Conservation (phyloP, 768 basidiomycete genomes). For the Tulasnella sp. region DNA sequence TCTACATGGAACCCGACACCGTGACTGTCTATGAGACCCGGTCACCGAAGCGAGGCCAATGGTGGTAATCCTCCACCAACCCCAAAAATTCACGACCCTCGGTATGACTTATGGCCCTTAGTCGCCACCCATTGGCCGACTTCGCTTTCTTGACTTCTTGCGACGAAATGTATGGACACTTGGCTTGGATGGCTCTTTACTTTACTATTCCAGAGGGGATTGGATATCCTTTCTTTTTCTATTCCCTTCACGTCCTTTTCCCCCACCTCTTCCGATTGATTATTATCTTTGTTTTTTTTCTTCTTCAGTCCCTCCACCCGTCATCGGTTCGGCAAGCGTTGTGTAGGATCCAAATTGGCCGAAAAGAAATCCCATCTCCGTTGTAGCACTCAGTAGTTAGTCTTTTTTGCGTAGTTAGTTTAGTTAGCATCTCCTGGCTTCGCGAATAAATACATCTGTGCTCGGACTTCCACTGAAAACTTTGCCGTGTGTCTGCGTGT, state of each 20-base stretch:
- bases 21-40: slow-evolving; percentile 24
- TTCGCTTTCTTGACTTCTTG: slow-evolving; percentile 8
- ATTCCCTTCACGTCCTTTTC: not conserved
- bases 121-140: not conserved
- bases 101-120: not conserved
- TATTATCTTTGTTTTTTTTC: slow-evolving; percentile 21
- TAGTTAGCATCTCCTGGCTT: slow-evolving; percentile 16
- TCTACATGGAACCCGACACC: slow-evolving; percentile 23
- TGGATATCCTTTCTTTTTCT: slow-evolving; percentile 16
- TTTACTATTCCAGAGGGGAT: slow-evolving; percentile 20
- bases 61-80: not conserved
- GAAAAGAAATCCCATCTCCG: not conserved
- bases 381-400: slow-evolving; percentile 18
- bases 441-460: slow-evolving; percentile 23
- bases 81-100: not conserved
- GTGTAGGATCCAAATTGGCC: slow-evolving; percentile 8
- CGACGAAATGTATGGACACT: not conserved
- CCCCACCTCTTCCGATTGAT: slow-evolving; percentile 25
- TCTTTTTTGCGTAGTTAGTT: slow-evolving; percentile 24
- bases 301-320: not conserved
- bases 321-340: slow-evolving; percentile 21
- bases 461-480: not conserved
- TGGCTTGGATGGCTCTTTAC: slow-evolving; percentile 16
- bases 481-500: not conserved
- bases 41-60: not conserved